These are phyloP conservation scores for Monosporozyma solicola DNA, from an alignment of 805 yeast species.

Conservation along the genomic window DNA sequence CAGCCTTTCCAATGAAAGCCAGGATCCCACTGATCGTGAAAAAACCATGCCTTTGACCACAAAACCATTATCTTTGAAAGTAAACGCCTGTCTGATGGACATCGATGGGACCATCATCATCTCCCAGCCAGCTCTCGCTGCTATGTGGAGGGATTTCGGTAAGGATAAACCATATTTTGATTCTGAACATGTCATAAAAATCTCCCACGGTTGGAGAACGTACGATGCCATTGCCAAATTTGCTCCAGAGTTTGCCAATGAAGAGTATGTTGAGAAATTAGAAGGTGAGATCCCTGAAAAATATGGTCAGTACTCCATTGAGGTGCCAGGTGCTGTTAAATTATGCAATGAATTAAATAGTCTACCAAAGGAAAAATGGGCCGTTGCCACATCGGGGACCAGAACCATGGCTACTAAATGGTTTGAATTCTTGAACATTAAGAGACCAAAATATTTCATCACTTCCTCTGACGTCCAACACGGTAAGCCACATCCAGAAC, in stretches of 20 bases:
- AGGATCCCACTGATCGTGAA: constrained; percentile 8
- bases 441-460: constrained; percentile 65
- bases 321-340: constrained; percentile 68
- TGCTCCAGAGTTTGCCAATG: constrained; percentile 66
- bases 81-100: constrained; percentile 58
- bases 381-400: constrained; percentile 82
- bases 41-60: constrained; percentile 7
- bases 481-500: constrained; percentile 86
- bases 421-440: constrained; percentile 55
- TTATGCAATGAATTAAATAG: constrained; percentile 47
- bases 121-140: constrained; percentile 75
- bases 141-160: constrained; percentile 72
- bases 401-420: constrained; percentile 68
- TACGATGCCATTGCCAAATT: constrained; percentile 65
- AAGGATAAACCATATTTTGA: constrained; percentile 57
- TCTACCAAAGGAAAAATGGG: constrained; percentile 59
- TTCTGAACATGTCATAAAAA: constrained; percentile 60
- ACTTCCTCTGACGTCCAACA: constrained; percentile 70
- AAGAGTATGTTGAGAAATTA: constrained; percentile 52
- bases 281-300: constrained; percentile 65
- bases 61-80: constrained; percentile 29
- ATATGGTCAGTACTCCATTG: constrained; percentile 63
- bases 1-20: no score
- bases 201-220: constrained; percentile 79
- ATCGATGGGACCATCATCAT: constrained; percentile 82